Conservation (phyloP, 2,329 filamentous ascomycete genomes). For the Stromatinia cepivora region DNA sequence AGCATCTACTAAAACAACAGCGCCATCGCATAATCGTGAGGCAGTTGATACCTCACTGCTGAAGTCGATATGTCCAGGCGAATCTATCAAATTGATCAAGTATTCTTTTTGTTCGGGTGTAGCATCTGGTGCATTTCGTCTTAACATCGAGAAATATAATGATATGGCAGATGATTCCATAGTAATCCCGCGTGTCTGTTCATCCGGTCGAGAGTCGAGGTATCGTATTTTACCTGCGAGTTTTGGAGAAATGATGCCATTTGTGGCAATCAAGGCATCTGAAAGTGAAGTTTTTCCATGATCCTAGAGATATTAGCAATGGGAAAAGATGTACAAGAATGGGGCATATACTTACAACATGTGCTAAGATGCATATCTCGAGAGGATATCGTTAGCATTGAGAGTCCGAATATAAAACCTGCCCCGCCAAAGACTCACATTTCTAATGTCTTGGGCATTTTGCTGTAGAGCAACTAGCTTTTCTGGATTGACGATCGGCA, state of each 20-base stretch:
- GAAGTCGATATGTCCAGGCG: constrained; percentile 97
- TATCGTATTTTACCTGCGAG: constrained; percentile 97
- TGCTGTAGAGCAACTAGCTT: constrained; percentile 88
- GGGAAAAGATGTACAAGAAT: not conserved
- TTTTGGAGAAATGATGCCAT: constrained; percentile 98
- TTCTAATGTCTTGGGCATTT: constrained; percentile 85
- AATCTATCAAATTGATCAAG: constrained; percentile 96
- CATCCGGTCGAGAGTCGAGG: constrained; percentile 92
- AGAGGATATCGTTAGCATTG: constrained; percentile 28
- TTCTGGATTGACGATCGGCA: constrained; percentile 90
- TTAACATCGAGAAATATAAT: constrained; percentile 88
- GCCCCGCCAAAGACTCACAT: constrained; percentile 59
- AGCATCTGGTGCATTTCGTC: constrained; percentile 68
- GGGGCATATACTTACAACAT: constrained; percentile 62
- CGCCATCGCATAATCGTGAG: constrained; percentile 90
- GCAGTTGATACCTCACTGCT: constrained; percentile 97
- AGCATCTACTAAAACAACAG: constrained; percentile 90
- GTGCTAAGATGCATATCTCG: constrained; percentile 91
- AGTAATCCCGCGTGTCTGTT: constrained; percentile 95
- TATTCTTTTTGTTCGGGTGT: constrained; percentile 79
- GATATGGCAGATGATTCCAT: constrained; percentile 99
- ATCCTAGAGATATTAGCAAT: constrained; percentile 54
- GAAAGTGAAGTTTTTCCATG: constrained; percentile 98
- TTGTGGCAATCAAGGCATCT: constrained; percentile 93
- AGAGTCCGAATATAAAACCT: constrained; percentile 22